A percentile compares a stretch with the other conserved stretches of the same genome.
These are phyloP conservation scores for Biancaea sappan DNA, from an alignment of 306 rosid genomes.

Conservation along the genomic window DNA sequence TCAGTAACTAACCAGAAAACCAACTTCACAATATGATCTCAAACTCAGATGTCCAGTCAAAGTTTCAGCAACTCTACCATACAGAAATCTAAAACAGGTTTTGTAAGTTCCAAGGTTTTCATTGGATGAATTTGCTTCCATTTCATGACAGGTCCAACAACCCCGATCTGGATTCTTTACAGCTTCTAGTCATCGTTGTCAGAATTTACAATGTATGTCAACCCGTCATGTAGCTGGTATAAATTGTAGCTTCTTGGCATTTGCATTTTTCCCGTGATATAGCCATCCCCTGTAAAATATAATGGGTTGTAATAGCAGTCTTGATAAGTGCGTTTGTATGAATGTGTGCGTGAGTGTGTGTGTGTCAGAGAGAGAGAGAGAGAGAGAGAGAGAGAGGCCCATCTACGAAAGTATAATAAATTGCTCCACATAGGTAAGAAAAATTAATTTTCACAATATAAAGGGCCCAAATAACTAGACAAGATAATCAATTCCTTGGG, in stretches of 20 bases:
- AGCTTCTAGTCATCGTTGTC: slow-evolving; percentile 35
- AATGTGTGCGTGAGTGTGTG: too few species aligned
- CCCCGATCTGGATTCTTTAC: slow-evolving; percentile 12
- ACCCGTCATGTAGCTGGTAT: slow-evolving; percentile 59
- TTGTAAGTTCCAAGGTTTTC: neutral
- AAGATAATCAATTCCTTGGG: neutral
- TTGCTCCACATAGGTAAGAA: neutral
- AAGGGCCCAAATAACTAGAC: neutral
- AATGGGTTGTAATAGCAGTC: slow-evolving; percentile 6
- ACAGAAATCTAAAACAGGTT: neutral
- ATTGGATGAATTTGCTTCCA: neutral
- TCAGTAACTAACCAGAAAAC: slow-evolving; percentile 24
- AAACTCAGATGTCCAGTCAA: slow-evolving; percentile 32
- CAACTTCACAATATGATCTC: slow-evolving; percentile 28
- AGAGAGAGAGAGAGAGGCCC: neutral
- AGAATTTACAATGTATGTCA: slow-evolving; percentile 39
- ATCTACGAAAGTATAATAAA: neutral
- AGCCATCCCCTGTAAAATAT: slow-evolving; percentile 56
- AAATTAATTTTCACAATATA: neutral
- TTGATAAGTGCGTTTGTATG: slow-evolving; percentile 13
- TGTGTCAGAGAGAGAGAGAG: too few species aligned
- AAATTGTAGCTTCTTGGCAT: slow-evolving; percentile 51
- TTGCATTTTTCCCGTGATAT: slow-evolving; percentile 75
- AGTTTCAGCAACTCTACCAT: slow-evolving; percentile 22
- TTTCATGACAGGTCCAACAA: neutral